Percentiles rank a stretch among this genome's conserved stretches.
Conservation (phyloP, 345 rosid genomes). For the Hevea brasiliensis region DNA sequence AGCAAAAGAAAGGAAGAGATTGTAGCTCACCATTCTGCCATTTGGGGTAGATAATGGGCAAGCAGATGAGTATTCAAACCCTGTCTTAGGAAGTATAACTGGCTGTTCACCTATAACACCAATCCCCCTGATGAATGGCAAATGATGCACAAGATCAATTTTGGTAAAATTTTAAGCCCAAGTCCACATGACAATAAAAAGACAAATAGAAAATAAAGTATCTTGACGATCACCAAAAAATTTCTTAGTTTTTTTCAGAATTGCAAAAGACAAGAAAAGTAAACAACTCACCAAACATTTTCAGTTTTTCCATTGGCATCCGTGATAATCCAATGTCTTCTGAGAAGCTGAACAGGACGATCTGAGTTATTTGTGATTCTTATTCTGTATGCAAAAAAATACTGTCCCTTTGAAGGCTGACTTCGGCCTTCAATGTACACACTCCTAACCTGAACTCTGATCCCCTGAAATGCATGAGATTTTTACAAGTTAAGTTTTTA, state of each 20-base stretch:
- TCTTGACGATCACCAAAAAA: neutral
- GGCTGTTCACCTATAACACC: constrained; percentile 87
- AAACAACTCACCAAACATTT: constrained; percentile 55
- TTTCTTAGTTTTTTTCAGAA: neutral
- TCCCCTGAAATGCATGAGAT: constrained; percentile 46
- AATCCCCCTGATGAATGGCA: constrained; percentile 45
- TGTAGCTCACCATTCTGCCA: constrained; percentile 63
- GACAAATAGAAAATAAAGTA: neutral
- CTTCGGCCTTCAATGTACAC: constrained; percentile 67
- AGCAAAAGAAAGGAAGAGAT: constrained; percentile 7
- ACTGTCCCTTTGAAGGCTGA: constrained; percentile 61
- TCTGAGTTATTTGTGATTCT: constrained; percentile 67
- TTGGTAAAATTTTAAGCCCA: too few relatives aligned
- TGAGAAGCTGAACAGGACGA: constrained; percentile 74
- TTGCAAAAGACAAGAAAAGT: neutral
- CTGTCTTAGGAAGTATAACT: constrained; percentile 63
- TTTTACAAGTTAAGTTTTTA: neutral
- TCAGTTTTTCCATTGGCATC: constrained; percentile 68
- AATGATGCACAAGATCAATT: neutral
- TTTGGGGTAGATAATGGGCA: constrained; percentile 63
- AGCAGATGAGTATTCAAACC: constrained; percentile 79
- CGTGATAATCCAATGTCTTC: constrained; percentile 72
- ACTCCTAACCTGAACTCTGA: constrained; percentile 72
- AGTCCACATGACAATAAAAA: neutral
- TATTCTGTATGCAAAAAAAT: constrained; percentile 71